Evolutionary conservation across 2,329 filamentous ascomycete species (phyloP), one percentile per base, ranked within the genome.

Genomic region (Parafenestella ontariensis): DNA sequence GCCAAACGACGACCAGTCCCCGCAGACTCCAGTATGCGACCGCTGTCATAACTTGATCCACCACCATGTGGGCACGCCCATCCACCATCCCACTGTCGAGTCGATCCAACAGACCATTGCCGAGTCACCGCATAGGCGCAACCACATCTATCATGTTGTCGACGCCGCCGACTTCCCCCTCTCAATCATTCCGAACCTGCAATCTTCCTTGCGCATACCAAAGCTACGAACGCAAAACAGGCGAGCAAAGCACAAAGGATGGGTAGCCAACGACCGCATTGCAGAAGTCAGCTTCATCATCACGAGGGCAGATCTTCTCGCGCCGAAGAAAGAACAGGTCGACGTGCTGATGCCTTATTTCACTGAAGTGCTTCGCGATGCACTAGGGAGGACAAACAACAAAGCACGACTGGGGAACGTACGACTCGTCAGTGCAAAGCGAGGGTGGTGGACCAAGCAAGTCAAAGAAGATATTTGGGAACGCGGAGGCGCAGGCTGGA

Each of bases 81-180:
- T 96, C 64, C 83, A 85, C 50, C 91, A 96, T 69, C 95, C 95
- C 0, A 89, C 88, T 1, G 83, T 97, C 59, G 85, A 92, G 39
- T 88, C 91, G 2, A 87, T 99, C 47, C 87, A 88, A 61, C 88
- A 92, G 59, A 96, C 92, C 15, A 89, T 99, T 47, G 84, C 88
- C 48, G 91, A 96, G 75, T 96, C 94, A 1, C 93, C 93, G 0
- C 88, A 96, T 77, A 90, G 90, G 72, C 86, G 90, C 71, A 98
- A 99, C 69, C 91, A 97, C 76, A 88, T 99, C 57, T 99, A 98
- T 73, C 95, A 99, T 76, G 83, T 99, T 23, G 80, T 99, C 20
- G 95, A 99, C 70, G 94, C 95, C 2, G 95, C 93, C 56, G 95
- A 99, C 76, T 98, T 99, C 61, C 95, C 95, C 18, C 90, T 99